Conservation (phyloP, 1,284 basidiomycete species). For the Dichomitus squalens region DNA sequence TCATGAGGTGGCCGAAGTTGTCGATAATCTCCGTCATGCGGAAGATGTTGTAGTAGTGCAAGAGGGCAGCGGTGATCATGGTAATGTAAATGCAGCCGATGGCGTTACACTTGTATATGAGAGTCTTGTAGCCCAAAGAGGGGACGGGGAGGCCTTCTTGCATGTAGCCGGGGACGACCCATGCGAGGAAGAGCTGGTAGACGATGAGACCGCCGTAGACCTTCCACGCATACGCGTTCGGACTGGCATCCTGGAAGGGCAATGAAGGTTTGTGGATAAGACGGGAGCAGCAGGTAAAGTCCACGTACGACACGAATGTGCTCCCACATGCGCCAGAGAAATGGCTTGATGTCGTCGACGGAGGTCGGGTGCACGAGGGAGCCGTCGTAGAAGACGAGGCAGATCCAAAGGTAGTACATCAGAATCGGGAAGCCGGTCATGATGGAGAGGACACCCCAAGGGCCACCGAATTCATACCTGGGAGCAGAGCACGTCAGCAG, state of each 20-base stretch:
- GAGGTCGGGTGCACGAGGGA: conserved; percentile 78
- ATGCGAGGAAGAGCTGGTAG: conserved; percentile 90
- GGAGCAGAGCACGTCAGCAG: not conserved
- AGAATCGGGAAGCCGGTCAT: conserved; percentile 92
- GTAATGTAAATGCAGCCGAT: conserved; percentile 88
- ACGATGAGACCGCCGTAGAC: conserved; percentile 90
- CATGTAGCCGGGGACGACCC: conserved; percentile 88
- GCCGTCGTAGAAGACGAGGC: conserved; percentile 96
- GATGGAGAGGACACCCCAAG: conserved; percentile 88
- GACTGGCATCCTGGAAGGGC: conserved; percentile 78
- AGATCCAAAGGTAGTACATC: conserved; percentile 99
- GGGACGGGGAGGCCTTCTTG: conserved; percentile 96
- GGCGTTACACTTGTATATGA: conserved; percentile 98
- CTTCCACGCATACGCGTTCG: conserved; percentile 85
- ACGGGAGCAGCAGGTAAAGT: not conserved
- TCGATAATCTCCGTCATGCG: conserved; percentile 95
- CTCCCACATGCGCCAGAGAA: conserved; percentile 81
- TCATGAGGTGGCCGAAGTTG: conserved; percentile 96
- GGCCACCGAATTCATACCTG: conserved; percentile 96
- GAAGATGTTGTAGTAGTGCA: conserved; percentile 87
- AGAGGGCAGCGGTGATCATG: conserved; percentile 71
- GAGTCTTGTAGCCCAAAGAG: conserved; percentile 88
- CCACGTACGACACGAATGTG: conserved; percentile 76
- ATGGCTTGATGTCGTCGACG: conserved; percentile 76
- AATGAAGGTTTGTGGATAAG: not conserved